Percentiles rank a stretch among this genome's conserved stretches.
These are phyloP conservation scores for Mimosa bimucronata DNA, from an alignment of 306 rosid genomes.

Conservation along the genomic window DNA sequence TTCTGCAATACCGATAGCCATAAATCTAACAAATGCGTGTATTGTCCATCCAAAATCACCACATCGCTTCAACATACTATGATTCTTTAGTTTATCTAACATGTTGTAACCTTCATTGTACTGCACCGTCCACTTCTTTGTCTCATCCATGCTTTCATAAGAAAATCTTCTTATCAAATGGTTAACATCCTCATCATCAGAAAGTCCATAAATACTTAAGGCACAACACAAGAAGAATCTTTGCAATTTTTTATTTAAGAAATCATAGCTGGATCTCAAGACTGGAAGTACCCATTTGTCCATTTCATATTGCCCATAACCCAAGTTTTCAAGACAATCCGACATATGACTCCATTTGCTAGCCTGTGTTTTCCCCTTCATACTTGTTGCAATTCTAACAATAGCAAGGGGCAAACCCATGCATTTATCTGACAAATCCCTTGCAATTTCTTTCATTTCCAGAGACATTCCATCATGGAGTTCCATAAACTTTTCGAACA, in stretches of 20 bases:
- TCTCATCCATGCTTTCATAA: background rate
- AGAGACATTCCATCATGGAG: background rate
- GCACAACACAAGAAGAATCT: background rate
- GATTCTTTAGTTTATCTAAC: background rate
- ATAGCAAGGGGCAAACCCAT: no score
- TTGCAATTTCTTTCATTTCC: background rate
- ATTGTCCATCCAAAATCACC: background rate
- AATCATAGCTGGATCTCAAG: no score
- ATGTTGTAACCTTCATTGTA: background rate
- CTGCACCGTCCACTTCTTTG: background rate
- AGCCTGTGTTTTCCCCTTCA: no score
- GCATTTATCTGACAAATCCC: no score
- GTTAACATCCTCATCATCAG: background rate
- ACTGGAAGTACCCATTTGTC: no score
- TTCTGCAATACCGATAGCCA: slow-evolving; percentile 13
- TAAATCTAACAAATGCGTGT: background rate
- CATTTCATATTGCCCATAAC: no score
- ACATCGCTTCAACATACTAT: background rate
- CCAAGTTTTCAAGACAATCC: no score
- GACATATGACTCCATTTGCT: no score
- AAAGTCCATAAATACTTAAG: accelerated
- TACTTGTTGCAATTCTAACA: no score
- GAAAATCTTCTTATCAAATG: background rate
- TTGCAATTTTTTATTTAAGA: no score
- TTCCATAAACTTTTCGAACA: background rate